Conservation (phyloP, 805 yeast species). For the Sugiyamaella boreocaroliniensis region DNA sequence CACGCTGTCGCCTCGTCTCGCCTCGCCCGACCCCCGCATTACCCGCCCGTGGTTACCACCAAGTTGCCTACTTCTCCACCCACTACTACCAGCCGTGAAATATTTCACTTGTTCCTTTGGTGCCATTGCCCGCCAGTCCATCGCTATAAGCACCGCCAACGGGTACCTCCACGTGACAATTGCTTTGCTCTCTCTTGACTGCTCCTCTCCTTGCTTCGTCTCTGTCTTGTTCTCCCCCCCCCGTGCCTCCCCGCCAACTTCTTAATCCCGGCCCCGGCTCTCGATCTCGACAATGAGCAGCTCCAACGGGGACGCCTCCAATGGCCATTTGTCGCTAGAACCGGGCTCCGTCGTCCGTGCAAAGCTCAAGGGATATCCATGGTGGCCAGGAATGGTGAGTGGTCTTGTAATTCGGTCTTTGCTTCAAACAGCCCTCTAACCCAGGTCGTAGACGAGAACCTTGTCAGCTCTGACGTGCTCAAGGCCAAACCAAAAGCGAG, state of each 20-base stretch:
- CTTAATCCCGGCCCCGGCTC: background rate
- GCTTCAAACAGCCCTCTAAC: background rate
- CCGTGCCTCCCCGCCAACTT: background rate
- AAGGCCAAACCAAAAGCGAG: constrained; percentile 31
- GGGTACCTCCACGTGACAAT: too few species aligned
- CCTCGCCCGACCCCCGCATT: too few species aligned
- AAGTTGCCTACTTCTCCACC: too few species aligned
- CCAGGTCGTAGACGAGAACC: constrained; percentile 20
- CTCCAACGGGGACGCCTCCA: background rate
- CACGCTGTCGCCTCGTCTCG: too few species aligned
- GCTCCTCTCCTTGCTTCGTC: background rate
- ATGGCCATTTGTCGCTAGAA: background rate
- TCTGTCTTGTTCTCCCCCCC: background rate
- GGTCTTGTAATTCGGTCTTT: background rate
- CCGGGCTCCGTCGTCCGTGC: constrained; percentile 62
- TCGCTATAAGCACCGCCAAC: too few species aligned
- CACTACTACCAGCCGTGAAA: too few species aligned
- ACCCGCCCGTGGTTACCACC: too few species aligned
- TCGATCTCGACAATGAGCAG: background rate
- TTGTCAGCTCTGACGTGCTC: constrained; percentile 19
- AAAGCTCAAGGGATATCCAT: constrained; percentile 78
- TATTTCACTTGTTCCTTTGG: too few species aligned
- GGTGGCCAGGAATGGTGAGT: constrained; percentile 77
- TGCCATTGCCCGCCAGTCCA: too few species aligned
- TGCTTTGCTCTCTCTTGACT: too few species aligned